Percentiles rank a stretch among this genome's conserved stretches.
These are phyloP conservation scores for Fusarium luffae DNA, from an alignment of 2,329 filamentous ascomycete genomes.

Conservation along the genomic window DNA sequence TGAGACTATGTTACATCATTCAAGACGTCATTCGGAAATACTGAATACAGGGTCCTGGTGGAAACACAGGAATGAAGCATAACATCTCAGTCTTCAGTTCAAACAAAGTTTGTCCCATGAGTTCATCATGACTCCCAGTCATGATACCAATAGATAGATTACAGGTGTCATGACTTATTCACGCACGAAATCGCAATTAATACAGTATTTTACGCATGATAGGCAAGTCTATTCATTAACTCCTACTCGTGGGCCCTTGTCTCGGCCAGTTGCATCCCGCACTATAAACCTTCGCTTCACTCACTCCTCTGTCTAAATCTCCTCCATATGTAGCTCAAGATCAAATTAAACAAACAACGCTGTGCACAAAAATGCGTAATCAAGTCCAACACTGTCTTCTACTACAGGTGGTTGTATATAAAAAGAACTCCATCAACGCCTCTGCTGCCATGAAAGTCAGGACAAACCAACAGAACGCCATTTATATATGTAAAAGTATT, in stretches of 20 bases:
- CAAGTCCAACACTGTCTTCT: constrained; percentile 4
- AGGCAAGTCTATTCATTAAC: constrained; percentile 33
- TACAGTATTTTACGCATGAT: background rate
- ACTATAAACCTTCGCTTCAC: constrained; percentile 5
- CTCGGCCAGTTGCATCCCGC: constrained; percentile 15
- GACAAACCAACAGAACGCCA: constrained; percentile 30
- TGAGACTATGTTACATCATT: background rate
- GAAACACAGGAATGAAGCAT: background rate
- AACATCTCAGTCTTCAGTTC: background rate
- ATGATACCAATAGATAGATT: background rate
- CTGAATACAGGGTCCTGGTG: background rate
- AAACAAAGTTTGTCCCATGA: background rate
- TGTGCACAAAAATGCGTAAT: constrained; percentile 11
- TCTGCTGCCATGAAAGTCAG: constrained; percentile 23
- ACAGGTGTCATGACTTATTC: background rate
- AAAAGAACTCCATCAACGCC: constrained; percentile 31
- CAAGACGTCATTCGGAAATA: background rate
- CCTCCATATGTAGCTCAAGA: constrained; percentile 8
- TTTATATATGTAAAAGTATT: constrained; percentile 6
- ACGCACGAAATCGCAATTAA: background rate
- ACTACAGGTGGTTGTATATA: constrained; percentile 5
- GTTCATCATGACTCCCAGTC: background rate
- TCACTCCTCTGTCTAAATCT: constrained; percentile 19
- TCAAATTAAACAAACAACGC: constrained; percentile 20
- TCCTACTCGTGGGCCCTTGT: constrained; percentile 5